phyloP scores from a whole-genome alignment of 176 grass and related monocot species.

The Aegilops longissima region DNA sequence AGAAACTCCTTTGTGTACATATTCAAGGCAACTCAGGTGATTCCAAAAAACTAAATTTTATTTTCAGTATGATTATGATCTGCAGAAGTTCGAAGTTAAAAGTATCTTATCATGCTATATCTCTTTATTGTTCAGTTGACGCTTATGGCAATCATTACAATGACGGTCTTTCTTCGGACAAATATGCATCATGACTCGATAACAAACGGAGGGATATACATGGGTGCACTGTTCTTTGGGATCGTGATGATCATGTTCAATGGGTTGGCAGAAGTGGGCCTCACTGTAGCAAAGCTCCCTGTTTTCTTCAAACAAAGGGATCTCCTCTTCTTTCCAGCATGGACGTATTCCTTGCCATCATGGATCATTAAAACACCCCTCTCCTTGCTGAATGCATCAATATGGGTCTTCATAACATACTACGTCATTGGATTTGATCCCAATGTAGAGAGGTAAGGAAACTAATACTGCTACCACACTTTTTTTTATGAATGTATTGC shows the following conservation, averaged over 20 bases:
- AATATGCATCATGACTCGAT: conserved; percentile 43
- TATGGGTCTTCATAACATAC: conserved; percentile 66
- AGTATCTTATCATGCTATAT: background rate
- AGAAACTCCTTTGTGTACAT: conserved; percentile 88
- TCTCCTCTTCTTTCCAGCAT: conserved; percentile 82
- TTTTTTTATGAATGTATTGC: background rate
- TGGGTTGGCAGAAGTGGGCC: conserved; percentile 62
- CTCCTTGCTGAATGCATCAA: conserved; percentile 57
- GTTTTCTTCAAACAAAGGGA: conserved; percentile 88
- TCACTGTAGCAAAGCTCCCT: conserved; percentile 69
- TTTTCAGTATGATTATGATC: background rate
- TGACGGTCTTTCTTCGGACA: conserved; percentile 81
- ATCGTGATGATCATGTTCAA: conserved; percentile 78
- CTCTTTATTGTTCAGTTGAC: conserved; percentile 45
- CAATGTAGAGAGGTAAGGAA: conserved; percentile 52
- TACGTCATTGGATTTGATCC: conserved; percentile 82
- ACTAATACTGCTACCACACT: background rate
- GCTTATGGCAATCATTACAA: conserved; percentile 57
- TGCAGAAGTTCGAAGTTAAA: background rate
- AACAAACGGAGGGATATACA: conserved; percentile 48
- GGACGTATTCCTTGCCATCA: conserved; percentile 72
- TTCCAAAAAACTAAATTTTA: background rate
- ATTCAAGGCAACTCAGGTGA: conserved; percentile 66
- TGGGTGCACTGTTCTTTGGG: conserved; percentile 72
- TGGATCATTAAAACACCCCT: conserved; percentile 87